Percentiles rank a stretch among this genome's conserved stretches.
phyloP scores from a whole-genome alignment of 164 flowering plant species.

The Malania oleifera region DNA sequence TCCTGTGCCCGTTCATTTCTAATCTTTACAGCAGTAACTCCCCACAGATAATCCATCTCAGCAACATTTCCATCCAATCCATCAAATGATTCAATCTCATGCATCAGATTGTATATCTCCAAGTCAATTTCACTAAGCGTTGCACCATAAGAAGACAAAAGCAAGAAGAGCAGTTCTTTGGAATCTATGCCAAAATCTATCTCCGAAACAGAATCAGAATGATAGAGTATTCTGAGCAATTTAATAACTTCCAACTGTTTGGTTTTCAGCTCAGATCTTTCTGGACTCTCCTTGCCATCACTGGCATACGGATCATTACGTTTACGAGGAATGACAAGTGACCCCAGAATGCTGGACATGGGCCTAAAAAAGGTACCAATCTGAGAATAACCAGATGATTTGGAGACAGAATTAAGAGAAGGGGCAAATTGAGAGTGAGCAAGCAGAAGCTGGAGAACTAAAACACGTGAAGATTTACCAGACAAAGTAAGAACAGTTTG shows the following conservation, averaged over 20 bases:
- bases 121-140: constrained; percentile 65
- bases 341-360: constrained; percentile 62
- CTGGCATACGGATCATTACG: constrained; percentile 13
- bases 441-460: constrained; percentile 55
- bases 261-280: constrained; percentile 13
- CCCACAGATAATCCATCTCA: constrained; percentile 85
- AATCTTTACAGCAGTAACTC: constrained; percentile 49
- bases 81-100: constrained; percentile 46
- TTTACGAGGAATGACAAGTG: constrained; percentile 21
- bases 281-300: constrained; percentile 13
- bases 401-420: constrained; percentile 33
- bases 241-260: constrained; percentile 65
- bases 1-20: constrained; percentile 42
- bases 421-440: constrained; percentile 77
- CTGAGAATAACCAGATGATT: constrained; percentile 25
- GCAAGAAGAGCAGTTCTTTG: constrained; percentile 54
- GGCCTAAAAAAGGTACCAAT: constrained; percentile 50
- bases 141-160: constrained; percentile 80
- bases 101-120: constrained; percentile 62
- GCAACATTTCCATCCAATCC: constrained; percentile 32
- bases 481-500: constrained; percentile 33
- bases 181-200: constrained; percentile 44
- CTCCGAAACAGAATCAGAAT: constrained; percentile 22
- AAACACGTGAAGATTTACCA: constrained; percentile 36
- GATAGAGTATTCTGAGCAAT: constrained; percentile 56